Evolutionary conservation across 164 flowering plant species (phyloP).

Genomic region (Vitis rupestris): DNA sequence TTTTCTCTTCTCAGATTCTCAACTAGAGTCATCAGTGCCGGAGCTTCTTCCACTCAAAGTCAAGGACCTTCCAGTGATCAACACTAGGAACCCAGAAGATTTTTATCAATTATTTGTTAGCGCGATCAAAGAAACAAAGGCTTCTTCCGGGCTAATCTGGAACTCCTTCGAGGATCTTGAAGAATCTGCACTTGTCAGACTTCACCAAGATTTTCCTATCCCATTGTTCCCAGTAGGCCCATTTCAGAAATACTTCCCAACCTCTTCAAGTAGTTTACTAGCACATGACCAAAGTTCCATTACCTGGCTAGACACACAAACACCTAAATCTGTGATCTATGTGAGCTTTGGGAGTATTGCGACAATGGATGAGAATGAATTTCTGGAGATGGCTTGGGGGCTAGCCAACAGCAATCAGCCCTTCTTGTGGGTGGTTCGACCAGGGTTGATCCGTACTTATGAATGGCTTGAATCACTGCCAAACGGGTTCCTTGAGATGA

Average conservation of each 20-base stretch:
- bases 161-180: constrained; percentile 44
- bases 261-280: constrained; percentile 28
- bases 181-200: constrained; percentile 4
- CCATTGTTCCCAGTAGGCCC: constrained; percentile 47
- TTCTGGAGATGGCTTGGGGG: constrained; percentile 42
- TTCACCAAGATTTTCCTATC: constrained; percentile 1
- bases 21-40: constrained; percentile 14
- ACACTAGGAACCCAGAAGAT: constrained; percentile 3
- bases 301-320: constrained; percentile 46
- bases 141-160: constrained; percentile 26
- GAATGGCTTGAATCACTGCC: constrained; percentile 27
- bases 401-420: constrained; percentile 36
- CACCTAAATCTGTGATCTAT: constrained; percentile 39
- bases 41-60: constrained; percentile 28
- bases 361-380: constrained; percentile 8
- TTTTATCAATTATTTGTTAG: not conserved
- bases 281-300: constrained; percentile 29
- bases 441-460: constrained; percentile 26
- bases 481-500: constrained; percentile 18
- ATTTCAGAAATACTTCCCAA: constrained; percentile 28
- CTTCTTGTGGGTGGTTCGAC: constrained; percentile 52
- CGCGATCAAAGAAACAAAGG: constrained; percentile 1
- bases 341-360: constrained; percentile 50
- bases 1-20: constrained; percentile 15
- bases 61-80: constrained; percentile 21